phyloP scores from a whole-genome alignment of 805 yeast genomes.

The Cyberlindnera lachancei region DNA sequence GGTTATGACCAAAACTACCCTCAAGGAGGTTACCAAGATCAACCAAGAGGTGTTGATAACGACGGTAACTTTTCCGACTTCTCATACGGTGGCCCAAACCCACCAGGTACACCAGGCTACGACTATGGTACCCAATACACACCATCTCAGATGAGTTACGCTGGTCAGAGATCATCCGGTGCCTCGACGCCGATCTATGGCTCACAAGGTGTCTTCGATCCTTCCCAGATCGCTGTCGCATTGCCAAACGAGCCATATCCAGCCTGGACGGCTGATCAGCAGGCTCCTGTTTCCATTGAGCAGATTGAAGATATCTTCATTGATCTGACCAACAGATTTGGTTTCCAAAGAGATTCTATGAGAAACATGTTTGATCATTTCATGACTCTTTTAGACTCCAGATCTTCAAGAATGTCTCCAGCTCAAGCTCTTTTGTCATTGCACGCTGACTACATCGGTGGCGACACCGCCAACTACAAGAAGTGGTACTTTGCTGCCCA shows the following conservation, averaged over 20 bases:
- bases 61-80: conserved; percentile 65
- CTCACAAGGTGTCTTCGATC: conserved; percentile 48
- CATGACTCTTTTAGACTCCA: conserved; percentile 75
- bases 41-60: conserved; percentile 40
- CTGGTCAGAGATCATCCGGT: conserved; percentile 81
- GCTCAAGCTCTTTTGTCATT: conserved; percentile 76
- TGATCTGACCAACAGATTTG: conserved; percentile 75
- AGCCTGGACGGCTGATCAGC: conserved; percentile 97
- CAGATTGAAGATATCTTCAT: conserved; percentile 83
- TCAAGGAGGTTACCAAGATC: conserved; percentile 42
- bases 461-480: conserved; percentile 77
- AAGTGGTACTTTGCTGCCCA: conserved; percentile 90
- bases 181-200: conserved; percentile 93
- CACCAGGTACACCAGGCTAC: conserved; percentile 61
- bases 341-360: conserved; percentile 90
- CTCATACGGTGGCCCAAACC: conserved; percentile 40
- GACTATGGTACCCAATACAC: conserved; percentile 65
- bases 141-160: conserved; percentile 83
- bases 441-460: conserved; percentile 86
- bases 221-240: conserved; percentile 57
- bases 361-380: conserved; percentile 86
- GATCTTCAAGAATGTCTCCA: conserved; percentile 85
- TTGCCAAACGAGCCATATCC: conserved; percentile 92
- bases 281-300: conserved; percentile 76
- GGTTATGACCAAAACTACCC: conserved; percentile 40